Percentiles rank a stretch among this genome's conserved stretches.
Evolutionary conservation across 495 filamentous ascomycete genomes (phyloP).

Genomic region (Platismatia glauca): DNA sequence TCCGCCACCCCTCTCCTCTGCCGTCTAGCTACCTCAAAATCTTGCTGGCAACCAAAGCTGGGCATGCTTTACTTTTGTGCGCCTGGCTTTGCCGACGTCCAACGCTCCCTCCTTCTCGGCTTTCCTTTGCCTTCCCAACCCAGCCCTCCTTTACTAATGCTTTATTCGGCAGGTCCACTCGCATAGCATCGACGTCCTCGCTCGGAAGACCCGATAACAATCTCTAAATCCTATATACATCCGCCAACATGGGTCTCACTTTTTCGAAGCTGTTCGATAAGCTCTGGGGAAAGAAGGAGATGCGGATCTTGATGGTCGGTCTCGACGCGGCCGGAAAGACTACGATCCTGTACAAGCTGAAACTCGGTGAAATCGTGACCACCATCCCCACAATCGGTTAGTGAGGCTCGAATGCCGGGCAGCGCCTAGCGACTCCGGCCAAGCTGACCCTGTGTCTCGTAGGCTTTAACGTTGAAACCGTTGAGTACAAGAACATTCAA

Average conservation of each 20-base stretch:
- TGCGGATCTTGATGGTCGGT: constrained; percentile 96
- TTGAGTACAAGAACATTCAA: constrained; percentile 97
- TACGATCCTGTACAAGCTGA: constrained; percentile 99
- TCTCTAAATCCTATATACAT: constrained; percentile 27
- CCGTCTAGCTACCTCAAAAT: background rate
- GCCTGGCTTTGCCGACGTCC: constrained; percentile 10
- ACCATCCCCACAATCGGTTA: constrained; percentile 99
- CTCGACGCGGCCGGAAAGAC: constrained; percentile 98
- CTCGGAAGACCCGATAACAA: constrained; percentile 7
- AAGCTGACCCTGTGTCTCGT: constrained; percentile 68
- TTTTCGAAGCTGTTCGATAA: constrained; percentile 89
- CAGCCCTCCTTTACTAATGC: background rate
- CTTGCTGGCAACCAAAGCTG: constrained; percentile 6
- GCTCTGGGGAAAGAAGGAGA: constrained; percentile 99
- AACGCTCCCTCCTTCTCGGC: background rate
- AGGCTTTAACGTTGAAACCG: constrained; percentile 99
- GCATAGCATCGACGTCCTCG: constrained; percentile 1
- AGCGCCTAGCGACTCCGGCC: constrained; percentile 57
- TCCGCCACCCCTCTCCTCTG: background rate
- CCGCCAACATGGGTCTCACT: constrained; percentile 82
- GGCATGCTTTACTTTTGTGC: constrained; percentile 1
- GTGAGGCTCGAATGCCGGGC: constrained; percentile 31
- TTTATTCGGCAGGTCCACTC: background rate
- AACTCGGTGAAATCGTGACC: constrained; percentile 97
- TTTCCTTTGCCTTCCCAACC: background rate